Evolutionary conservation across 2,329 filamentous ascomycete species (phyloP).

Genomic region (Epichloe amarillans): DNA sequence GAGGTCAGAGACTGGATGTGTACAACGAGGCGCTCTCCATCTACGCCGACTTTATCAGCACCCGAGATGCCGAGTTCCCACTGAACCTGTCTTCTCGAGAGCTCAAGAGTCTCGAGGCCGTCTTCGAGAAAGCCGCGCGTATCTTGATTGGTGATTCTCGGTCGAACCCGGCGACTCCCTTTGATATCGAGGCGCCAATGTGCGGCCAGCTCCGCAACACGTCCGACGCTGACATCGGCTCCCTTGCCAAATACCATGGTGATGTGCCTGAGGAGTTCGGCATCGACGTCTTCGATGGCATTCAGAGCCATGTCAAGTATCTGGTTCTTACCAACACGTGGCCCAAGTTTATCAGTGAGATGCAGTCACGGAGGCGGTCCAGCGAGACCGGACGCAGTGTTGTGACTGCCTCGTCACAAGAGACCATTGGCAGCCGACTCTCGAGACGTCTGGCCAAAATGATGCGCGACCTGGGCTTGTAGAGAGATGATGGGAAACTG

Average conservation of each 20-base stretch:
- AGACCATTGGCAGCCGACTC: background rate
- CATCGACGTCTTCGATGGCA: conserved; percentile 40
- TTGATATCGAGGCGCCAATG: conserved; percentile 13
- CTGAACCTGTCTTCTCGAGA: conserved; percentile 47
- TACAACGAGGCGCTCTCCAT: conserved; percentile 47
- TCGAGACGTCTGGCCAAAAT: conserved; percentile 1
- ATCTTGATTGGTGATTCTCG: conserved; percentile 25
- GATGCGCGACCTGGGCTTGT: conserved; percentile 1
- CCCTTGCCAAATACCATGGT: conserved; percentile 18
- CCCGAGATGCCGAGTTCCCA: conserved; percentile 46
- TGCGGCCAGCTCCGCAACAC: background rate
- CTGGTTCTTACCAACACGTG: conserved; percentile 56
- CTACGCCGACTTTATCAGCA: conserved; percentile 46
- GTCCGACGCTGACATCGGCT: background rate
- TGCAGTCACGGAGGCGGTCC: conserved; percentile 7
- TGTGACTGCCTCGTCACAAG: background rate
- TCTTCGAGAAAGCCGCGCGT: conserved; percentile 40
- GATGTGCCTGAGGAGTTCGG: conserved; percentile 34
- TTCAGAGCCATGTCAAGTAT: conserved; percentile 47
- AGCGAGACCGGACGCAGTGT: conserved; percentile 6
- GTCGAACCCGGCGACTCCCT: conserved; percentile 23
- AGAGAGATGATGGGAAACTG: background rate
- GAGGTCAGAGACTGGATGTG: conserved; percentile 20
- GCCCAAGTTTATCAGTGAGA: conserved; percentile 36
- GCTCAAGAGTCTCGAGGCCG: conserved; percentile 32